A percentile compares a stretch with the other conserved stretches of the same genome.
Evolutionary conservation across 768 basidiomycete species (phyloP).

Genomic region (Boletus tomentosulus): DNA sequence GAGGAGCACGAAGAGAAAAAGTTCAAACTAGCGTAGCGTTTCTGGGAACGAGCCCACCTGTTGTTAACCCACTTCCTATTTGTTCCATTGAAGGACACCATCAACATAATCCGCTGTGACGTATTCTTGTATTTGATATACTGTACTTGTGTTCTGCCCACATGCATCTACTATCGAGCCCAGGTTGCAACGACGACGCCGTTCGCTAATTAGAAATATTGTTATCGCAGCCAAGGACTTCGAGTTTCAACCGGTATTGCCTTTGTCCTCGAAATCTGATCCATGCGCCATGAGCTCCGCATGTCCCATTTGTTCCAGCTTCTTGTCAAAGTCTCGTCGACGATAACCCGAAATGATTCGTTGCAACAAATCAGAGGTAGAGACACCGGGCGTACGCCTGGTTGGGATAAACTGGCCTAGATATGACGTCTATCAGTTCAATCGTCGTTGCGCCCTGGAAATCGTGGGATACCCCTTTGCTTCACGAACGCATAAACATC

Average conservation of each 20-base stretch:
- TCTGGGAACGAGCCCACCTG: neutral
- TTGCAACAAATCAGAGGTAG: conserved; percentile 89
- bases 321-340: conserved; percentile 80
- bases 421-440: neutral
- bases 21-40: conserved; percentile 11
- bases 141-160: neutral
- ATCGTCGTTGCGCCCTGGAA: neutral
- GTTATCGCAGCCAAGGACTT: neutral
- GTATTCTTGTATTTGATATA: conserved; percentile 8
- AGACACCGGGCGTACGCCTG: conserved; percentile 88
- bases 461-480: conserved; percentile 55
- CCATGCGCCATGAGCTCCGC: conserved; percentile 64
- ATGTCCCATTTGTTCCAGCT: conserved; percentile 85
- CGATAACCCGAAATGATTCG: conserved; percentile 89
- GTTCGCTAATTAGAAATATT: neutral
- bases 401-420: conserved; percentile 94
- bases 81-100: neutral
- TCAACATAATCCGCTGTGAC: neutral
- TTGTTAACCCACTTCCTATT: neutral
- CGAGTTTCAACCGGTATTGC: conserved; percentile 2
- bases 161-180: neutral
- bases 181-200: neutral
- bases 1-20: conserved; percentile 21
- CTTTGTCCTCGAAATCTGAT: conserved; percentile 18
- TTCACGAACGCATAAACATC: conserved; percentile 88